phyloP scores from a whole-genome alignment of 2,329 filamentous ascomycete species.

The Mycocentrospora acerina region DNA sequence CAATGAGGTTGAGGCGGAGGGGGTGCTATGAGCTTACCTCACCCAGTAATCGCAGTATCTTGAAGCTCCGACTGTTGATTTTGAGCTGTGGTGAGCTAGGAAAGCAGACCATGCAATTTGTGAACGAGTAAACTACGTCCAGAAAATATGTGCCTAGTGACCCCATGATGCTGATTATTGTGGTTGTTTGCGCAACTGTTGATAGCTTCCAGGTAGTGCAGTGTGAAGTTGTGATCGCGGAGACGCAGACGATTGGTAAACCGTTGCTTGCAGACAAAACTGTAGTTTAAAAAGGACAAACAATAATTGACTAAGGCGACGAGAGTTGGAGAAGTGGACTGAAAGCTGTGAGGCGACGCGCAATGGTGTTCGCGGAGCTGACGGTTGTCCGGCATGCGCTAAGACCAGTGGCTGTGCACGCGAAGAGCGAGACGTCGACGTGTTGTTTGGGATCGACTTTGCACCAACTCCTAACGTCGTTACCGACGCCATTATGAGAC shows the following conservation, averaged over 20 bases:
- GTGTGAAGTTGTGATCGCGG: slow-evolving; percentile 10
- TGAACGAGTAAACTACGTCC: slow-evolving; percentile 87
- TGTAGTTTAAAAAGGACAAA: too few relatives aligned
- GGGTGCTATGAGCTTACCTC: slow-evolving; percentile 63
- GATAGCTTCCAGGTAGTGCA: slow-evolving; percentile 18
- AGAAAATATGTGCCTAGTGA: slow-evolving; percentile 64
- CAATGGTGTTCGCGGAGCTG: slow-evolving; percentile 12
- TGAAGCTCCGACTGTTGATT: slow-evolving; percentile 93
- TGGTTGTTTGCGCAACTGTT: slow-evolving; percentile 14
- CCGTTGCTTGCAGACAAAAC: too few relatives aligned
- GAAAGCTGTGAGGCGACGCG: neutral
- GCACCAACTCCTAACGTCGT: too few relatives aligned
- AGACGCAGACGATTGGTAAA: slow-evolving; percentile 1
- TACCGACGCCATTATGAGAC: too few relatives aligned
- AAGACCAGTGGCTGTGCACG: slow-evolving; percentile 10
- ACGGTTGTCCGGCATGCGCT: slow-evolving; percentile 8
- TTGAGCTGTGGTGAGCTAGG: slow-evolving; percentile 90
- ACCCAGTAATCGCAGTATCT: slow-evolving; percentile 88
- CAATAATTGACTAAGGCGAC: too few relatives aligned
- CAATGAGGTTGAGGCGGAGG: neutral
- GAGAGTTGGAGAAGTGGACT: too few relatives aligned
- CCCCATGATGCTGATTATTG: slow-evolving; percentile 26
- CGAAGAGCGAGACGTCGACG: too few relatives aligned
- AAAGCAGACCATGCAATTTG: slow-evolving; percentile 95
- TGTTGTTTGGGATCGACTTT: too few relatives aligned